These are phyloP conservation scores for Pichia deserticola DNA, from an alignment of 805 yeast genomes.

Conservation along the genomic window DNA sequence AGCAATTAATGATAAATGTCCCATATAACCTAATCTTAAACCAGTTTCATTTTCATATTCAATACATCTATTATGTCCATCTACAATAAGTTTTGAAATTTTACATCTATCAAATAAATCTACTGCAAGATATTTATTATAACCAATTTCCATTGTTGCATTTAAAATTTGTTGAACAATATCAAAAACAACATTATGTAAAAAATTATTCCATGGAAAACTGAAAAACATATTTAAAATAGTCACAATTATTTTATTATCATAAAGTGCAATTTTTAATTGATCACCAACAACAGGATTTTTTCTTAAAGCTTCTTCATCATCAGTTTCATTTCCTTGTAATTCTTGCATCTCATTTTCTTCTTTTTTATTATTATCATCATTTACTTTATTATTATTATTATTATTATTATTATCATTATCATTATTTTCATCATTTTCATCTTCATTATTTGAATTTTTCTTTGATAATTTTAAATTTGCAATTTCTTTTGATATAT, in stretches of 20 bases:
- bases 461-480: slow-evolving; percentile 23
- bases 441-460: not conserved
- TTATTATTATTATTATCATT: not conserved
- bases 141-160: slow-evolving; percentile 68
- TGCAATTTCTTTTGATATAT: slow-evolving; percentile 28
- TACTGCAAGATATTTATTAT: slow-evolving; percentile 66
- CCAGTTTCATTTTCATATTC: slow-evolving; percentile 48
- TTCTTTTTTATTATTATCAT: slow-evolving; percentile 7
- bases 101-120: slow-evolving; percentile 63
- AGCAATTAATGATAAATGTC: slow-evolving; percentile 88
- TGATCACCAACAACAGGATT: slow-evolving; percentile 80
- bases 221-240: slow-evolving; percentile 70
- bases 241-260: slow-evolving; percentile 58
- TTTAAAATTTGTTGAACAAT: slow-evolving; percentile 90
- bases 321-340: slow-evolving; percentile 6
- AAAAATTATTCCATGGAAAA: slow-evolving; percentile 94
- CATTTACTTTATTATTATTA: not conserved
- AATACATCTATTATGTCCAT: slow-evolving; percentile 55
- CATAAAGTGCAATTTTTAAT: slow-evolving; percentile 75
- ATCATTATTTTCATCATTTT: not conserved
- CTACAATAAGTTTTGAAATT: slow-evolving; percentile 43
- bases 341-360: no score
- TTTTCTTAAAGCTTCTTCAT: slow-evolving; percentile 34
- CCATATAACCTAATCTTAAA: slow-evolving; percentile 87
- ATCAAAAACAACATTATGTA: slow-evolving; percentile 96